Conservation (phyloP, 1,284 basidiomycete genomes). For the Fomes fomentarius region DNA sequence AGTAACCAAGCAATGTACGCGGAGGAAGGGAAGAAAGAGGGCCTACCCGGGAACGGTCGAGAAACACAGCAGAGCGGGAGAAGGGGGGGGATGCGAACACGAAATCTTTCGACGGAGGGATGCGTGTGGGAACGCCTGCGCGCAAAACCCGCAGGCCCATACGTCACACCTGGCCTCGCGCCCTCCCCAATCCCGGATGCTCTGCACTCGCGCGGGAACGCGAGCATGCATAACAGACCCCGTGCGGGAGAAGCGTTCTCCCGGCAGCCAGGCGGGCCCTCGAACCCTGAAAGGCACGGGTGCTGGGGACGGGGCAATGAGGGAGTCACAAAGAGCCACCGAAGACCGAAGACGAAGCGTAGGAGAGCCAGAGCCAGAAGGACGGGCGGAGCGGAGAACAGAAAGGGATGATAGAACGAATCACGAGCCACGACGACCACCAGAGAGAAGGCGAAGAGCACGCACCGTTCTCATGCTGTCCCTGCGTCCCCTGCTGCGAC, state of each 20-base stretch:
- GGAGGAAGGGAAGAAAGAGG: too few species aligned
- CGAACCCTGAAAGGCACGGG: not conserved
- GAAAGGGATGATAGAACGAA: not conserved
- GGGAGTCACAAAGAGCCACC: too few species aligned
- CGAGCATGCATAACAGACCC: not conserved
- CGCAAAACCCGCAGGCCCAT: not conserved
- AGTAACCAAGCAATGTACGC: too few species aligned
- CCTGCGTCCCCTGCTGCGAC: conserved; percentile 20
- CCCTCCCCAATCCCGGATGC: not conserved
- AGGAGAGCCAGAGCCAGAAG: not conserved
- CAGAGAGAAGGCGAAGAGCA: not conserved
- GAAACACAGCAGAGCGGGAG: not conserved
- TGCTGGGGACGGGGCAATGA: too few species aligned
- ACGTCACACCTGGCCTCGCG: not conserved
- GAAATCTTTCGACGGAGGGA: not conserved
- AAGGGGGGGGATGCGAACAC: not conserved
- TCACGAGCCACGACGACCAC: not conserved
- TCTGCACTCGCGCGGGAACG: not conserved
- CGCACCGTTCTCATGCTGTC: conserved; percentile 26
- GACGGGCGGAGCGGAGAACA: not conserved
- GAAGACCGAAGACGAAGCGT: not conserved
- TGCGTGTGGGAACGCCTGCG: not conserved
- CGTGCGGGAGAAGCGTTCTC: not conserved
- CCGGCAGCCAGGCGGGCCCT: not conserved
- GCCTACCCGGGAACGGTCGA: too few species aligned